Evolutionary conservation across 2,329 filamentous ascomycete species (phyloP), one percentile per base, ranked within the genome.

Genomic region (Colletotrichum godetiae): DNA sequence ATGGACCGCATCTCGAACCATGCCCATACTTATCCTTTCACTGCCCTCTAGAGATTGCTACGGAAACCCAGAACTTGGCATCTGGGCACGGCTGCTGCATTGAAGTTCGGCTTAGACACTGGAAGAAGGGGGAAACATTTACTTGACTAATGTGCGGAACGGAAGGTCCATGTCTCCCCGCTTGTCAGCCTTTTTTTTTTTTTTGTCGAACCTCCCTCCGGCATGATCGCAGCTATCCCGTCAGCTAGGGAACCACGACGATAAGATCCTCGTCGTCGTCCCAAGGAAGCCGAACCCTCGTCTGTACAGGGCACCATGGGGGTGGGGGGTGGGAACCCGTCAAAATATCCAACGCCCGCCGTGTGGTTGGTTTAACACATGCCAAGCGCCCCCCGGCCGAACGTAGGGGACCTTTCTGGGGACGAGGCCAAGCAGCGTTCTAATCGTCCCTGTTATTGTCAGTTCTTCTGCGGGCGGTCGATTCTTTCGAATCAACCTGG

Each of bases 1-100:
- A 63, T 53, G 60, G 60, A 46, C 46, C 60, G 37, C 42, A 63
- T 35, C 60, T 53, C 15, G 24, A 63, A 24, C 60, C 27, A 35
- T 53, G 60, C 60, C 11, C 12, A 8, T 27, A 7, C 27, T 63
- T 29, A 24, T 61, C 58, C 37, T 24, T 42, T 11, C 12, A 49
- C 42, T 10, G 42, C 42, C 42, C 42, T 49, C 42, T 49, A 19
- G 42, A n/a, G 22, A 22, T 49, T 22, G n/a, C 15, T 29, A 19
- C n/a, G 19, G 24, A 37, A 46, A n/a, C 35, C 58, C 35, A 31
- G 33, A 19, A 10, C 11, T 15, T 15, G 22, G 11, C 59, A 31
- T 62, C 24, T 42, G 57, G 5, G n/a, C 58, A 42, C 4, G 58
- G 58, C 58, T 27, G 58, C 22, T 31, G 27, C 11, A 56, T 19